Evolutionary conservation across 768 basidiomycete genomes (phyloP).

Genomic region (Russula sp.): DNA sequence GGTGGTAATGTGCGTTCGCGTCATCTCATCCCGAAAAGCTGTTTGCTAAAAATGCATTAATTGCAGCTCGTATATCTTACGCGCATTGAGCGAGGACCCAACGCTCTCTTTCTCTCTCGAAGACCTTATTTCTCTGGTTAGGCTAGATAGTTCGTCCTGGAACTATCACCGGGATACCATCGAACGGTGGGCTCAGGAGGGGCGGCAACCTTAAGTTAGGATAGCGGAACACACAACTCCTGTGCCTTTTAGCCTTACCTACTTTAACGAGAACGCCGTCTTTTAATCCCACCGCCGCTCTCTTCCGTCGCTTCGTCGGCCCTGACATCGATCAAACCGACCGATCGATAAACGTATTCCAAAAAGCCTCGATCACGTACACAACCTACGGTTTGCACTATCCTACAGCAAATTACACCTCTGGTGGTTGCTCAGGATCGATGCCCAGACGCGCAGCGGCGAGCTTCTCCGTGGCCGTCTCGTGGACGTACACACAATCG

Average conservation of each 20-base stretch:
- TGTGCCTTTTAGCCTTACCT: not conserved
- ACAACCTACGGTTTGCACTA: too few species aligned
- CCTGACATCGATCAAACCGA: too few species aligned
- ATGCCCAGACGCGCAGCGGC: too few species aligned
- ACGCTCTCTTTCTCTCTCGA: conserved; percentile 40
- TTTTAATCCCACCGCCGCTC: too few species aligned
- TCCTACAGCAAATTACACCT: too few species aligned
- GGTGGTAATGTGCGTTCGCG: conserved; percentile 46
- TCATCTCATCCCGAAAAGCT: not conserved
- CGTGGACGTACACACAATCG: too few species aligned
- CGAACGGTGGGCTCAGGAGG: conserved; percentile 24
- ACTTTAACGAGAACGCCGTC: too few species aligned
- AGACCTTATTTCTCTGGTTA: conserved; percentile 39
- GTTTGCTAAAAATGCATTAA: conserved; percentile 1
- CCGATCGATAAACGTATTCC: too few species aligned
- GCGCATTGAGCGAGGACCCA: conserved; percentile 43
- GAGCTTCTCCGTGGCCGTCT: too few species aligned
- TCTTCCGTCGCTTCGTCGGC: too few species aligned
- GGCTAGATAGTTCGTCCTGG: conserved; percentile 45
- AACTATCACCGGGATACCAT: conserved; percentile 43
- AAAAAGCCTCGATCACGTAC: too few species aligned
- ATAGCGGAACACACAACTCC: not conserved
- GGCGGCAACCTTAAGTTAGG: conserved; percentile 16
- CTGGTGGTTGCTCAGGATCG: too few species aligned
- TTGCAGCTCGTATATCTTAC: conserved; percentile 45